A percentile compares a stretch with the other conserved stretches of the same genome.
Evolutionary conservation across 805 yeast species (phyloP).

Genomic region (Wickerhamiella australiensis): DNA sequence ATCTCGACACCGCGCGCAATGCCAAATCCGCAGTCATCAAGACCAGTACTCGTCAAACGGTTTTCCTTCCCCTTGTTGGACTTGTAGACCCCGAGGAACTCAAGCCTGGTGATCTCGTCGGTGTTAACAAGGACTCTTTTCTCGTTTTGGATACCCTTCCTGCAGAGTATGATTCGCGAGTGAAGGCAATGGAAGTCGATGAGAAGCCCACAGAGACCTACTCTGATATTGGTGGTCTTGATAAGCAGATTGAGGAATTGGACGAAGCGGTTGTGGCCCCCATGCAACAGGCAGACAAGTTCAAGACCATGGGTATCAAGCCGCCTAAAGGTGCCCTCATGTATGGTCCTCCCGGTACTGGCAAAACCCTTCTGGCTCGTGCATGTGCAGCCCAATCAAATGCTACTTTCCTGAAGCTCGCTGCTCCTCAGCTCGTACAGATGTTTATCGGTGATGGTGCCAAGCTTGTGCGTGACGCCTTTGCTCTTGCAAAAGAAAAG

Average conservation of each 20-base stretch:
- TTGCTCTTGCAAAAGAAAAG: constrained; percentile 92
- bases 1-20: constrained; percentile 75
- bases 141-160: constrained; percentile 88
- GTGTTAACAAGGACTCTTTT: constrained; percentile 95
- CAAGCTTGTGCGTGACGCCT: constrained; percentile 91
- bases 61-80: constrained; percentile 90
- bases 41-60: constrained; percentile 95
- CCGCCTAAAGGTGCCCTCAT: constrained; percentile 97
- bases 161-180: constrained; percentile 94
- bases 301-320: constrained; percentile 84
- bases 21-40: constrained; percentile 98
- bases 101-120: constrained; percentile 95
- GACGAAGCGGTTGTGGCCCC: constrained; percentile 98
- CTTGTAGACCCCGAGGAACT: constrained; percentile 81
- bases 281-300: constrained; percentile 95
- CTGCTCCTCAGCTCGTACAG: constrained; percentile 96
- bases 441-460: constrained; percentile 99
- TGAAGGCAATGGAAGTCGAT: constrained; percentile 98
- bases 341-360: constrained; percentile 99
- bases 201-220: constrained; percentile 97
- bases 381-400: constrained; percentile 99
- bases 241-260: constrained; percentile 94
- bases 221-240: constrained; percentile 95
- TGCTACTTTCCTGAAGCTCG: constrained; percentile 90
- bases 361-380: constrained; percentile 90